Evolutionary conservation across 495 filamentous ascomycete genomes (phyloP).

Genomic region (Umbilicaria muhlenbergii): DNA sequence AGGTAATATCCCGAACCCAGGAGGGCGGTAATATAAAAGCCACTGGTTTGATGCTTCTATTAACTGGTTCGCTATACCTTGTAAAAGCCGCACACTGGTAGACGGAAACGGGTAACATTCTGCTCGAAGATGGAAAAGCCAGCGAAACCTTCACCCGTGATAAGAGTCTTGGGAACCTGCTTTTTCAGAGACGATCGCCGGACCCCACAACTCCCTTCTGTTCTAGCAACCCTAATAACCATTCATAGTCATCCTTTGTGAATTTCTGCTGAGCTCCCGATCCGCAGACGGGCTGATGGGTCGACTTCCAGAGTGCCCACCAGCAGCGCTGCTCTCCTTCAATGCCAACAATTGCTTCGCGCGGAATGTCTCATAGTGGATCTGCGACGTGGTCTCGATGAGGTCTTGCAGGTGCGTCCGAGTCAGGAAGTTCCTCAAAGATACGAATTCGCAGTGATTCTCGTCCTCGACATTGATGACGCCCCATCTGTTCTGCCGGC

Average conservation of each 20-base stretch:
- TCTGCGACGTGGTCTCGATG: conserved; percentile 99
- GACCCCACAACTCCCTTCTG: too few relatives aligned
- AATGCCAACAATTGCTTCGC: conserved; percentile 95
- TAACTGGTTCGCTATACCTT: too few relatives aligned
- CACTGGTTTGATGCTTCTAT: too few relatives aligned
- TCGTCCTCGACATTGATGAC: conserved; percentile 99
- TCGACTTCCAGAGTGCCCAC: conserved; percentile 61
- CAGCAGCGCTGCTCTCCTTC: conserved; percentile 89
- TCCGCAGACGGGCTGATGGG: conserved; percentile 92
- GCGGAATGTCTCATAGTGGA: conserved; percentile 99
- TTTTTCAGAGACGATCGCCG: too few relatives aligned
- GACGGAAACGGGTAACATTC: too few relatives aligned
- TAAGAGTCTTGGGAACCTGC: too few relatives aligned
- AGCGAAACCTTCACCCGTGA: too few relatives aligned
- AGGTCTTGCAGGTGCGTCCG: conserved; percentile 93
- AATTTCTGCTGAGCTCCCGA: conserved; percentile 88
- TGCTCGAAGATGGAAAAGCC: too few relatives aligned
- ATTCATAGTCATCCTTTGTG: conserved; percentile 94
- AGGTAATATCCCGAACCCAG: too few relatives aligned
- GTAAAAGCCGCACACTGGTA: too few relatives aligned
- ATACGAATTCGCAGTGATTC: conserved; percentile 98
- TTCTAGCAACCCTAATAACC: conserved; percentile 48
- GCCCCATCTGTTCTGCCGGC: conserved; percentile 97
- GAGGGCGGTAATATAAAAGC: too few relatives aligned
- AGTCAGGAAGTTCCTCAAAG: conserved; percentile 93